These are phyloP conservation scores for Phytophthora multivora DNA, from an alignment of 352 stramenopile species.

Conservation along the genomic window DNA sequence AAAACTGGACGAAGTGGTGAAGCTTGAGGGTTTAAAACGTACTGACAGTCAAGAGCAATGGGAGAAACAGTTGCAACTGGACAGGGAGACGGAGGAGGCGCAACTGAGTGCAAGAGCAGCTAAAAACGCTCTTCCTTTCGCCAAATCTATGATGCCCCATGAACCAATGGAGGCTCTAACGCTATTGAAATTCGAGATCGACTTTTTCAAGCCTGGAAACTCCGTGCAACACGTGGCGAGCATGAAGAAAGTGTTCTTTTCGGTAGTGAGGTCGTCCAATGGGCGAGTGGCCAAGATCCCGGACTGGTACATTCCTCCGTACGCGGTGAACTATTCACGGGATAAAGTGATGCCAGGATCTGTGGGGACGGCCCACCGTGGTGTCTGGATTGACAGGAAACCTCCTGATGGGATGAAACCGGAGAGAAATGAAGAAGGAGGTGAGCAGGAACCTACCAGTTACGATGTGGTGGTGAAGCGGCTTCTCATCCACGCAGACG, in stretches of 20 bases:
- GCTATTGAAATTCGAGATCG: conserved; percentile 42
- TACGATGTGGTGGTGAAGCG: conserved; percentile 27
- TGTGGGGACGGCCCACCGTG: conserved; percentile 15
- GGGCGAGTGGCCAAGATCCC: conserved; percentile 37
- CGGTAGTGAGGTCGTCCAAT: conserved; percentile 36
- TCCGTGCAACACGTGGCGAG: conserved; percentile 28
- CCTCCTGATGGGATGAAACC: conserved; percentile 11
- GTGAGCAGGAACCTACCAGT: neutral
- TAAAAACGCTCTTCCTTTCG: conserved; percentile 38
- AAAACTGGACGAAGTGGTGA: conserved; percentile 15
- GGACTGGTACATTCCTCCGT: conserved; percentile 32
- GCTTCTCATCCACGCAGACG: conserved; percentile 22
- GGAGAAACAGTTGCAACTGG: conserved; percentile 4
- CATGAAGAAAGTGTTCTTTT: conserved; percentile 45
- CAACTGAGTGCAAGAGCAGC: conserved; percentile 15
- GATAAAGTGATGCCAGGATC: conserved; percentile 10
- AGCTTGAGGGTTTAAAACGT: neutral
- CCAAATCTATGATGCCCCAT: conserved; percentile 29
- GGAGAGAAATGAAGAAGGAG: neutral
- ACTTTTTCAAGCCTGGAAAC: conserved; percentile 33
- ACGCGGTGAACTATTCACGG: conserved; percentile 23
- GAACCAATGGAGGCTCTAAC: conserved; percentile 42
- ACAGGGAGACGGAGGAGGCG: conserved; percentile 18
- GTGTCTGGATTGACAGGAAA: conserved; percentile 24
- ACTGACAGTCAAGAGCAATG: conserved; percentile 1